Base-by-base conservation (phyloP, 768 basidiomycete genomes). In the Boletus reticulatus region DNA sequence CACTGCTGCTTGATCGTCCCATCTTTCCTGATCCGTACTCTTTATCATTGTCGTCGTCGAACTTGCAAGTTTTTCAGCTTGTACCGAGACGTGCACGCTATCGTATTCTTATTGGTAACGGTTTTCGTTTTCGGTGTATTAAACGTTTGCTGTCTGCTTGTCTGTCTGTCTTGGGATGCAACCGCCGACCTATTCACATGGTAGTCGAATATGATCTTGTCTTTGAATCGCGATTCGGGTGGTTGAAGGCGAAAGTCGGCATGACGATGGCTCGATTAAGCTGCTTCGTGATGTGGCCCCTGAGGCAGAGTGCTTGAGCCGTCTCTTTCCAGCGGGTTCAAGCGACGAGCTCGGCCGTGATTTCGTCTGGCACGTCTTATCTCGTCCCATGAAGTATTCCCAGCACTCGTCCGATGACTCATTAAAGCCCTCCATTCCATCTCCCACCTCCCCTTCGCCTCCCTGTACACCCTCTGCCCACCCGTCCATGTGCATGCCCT, bases 321-420 rank as follows among this genome's bases (percentile, higher is more conserved):
- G 45, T n/a, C 65, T 68, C 31, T 53, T 68, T 63, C 50, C 19
- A 72, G 67, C 60, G 7, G 58, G 60, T 39, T 71, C 64, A 60
- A 66, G 68, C 34, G 51, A 53, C 56, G 24, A 8, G 20, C 68
- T 55, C 29, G 4, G 12, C 36, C 50, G 48, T 19, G 3, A 22
- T 50, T 39, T 56, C 64, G 46, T 70, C 43, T 63, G 51, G n/a
- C 37, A 60, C 48, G 63, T 65, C 43, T 11, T 62, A 66, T 51
- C 34, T 65, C 51, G 43, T 61, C 41, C 59, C 72, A 79, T 78
- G 77, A 72, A 73, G 72, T 70, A 69, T 56, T 64, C 62, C 52
- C 57, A 58, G 62, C 67, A 62, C 12, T 39, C 14, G 69, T 77
- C 79, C 79, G 81, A 84, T 81, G 80, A 79, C 76, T 75, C 29